Evolutionary conservation across 169 alveolate species (phyloP).

Genomic region (Eimeria zaria): DNA sequence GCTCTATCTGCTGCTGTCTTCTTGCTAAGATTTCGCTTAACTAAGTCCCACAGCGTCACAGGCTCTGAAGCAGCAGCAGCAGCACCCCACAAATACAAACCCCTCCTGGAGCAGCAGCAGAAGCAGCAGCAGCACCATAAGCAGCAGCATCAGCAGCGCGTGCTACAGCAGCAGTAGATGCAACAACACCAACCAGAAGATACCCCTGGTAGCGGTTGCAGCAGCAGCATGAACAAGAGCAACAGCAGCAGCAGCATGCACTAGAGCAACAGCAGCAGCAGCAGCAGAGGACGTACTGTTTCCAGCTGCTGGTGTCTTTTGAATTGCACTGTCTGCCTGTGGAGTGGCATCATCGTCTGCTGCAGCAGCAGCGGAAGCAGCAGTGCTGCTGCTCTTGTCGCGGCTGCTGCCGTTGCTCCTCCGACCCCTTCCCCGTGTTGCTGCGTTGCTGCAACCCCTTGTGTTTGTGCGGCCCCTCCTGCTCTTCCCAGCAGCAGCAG

Average conservation of each 20-base stretch:
- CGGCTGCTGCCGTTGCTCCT: not conserved
- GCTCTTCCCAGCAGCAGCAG: not conserved
- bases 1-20: slow-evolving; percentile 62
- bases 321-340: slow-evolving; percentile 11
- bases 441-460: not conserved
- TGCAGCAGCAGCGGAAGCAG: slow-evolving; percentile 1
- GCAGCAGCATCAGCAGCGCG: too few species aligned
- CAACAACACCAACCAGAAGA: not conserved
- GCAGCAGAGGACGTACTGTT: slow-evolving; percentile 20
- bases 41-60: slow-evolving; percentile 79
- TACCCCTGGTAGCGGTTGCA: not conserved
- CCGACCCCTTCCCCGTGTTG: not conserved
- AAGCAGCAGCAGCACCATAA: not conserved
- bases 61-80: slow-evolving; percentile 72
- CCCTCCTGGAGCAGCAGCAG: not conserved
- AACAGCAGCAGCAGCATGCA: too few species aligned
- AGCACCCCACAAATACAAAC: not conserved
- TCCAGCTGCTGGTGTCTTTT: slow-evolving; percentile 8
- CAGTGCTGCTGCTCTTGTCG: not conserved
- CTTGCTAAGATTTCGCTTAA: slow-evolving; percentile 46
- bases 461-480: not conserved
- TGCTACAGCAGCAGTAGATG: not conserved
- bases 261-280: not conserved
- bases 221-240: too few species aligned
- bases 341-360: not conserved